A percentile compares a stretch with the other conserved stretches of the same genome.
Conservation (phyloP, 2,329 filamentous ascomycete genomes). For the Penicillium nordicum region DNA sequence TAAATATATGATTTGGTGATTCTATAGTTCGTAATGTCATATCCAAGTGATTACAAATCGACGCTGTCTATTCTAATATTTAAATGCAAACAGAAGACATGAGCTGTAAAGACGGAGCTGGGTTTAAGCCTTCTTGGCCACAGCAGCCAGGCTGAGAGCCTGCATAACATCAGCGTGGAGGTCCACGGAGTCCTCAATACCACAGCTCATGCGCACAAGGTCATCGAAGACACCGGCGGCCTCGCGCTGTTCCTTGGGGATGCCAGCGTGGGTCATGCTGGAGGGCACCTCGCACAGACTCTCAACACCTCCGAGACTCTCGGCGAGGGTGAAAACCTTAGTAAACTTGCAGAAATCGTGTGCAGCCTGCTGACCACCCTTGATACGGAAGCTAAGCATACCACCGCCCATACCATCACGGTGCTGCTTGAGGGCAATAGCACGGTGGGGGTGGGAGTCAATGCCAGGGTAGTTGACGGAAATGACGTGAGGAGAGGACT, state of each 20-base stretch:
- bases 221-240: constrained; percentile 93
- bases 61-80: constrained; percentile 6
- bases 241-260: constrained; percentile 85
- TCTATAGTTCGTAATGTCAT: constrained; percentile 7
- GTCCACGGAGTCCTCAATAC: constrained; percentile 86
- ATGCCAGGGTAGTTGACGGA: constrained; percentile 95
- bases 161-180: constrained; percentile 76
- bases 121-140: constrained; percentile 46
- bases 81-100: constrained; percentile 1
- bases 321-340: constrained; percentile 86
- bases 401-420: constrained; percentile 91
- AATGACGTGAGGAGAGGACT: constrained; percentile 75
- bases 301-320: constrained; percentile 90
- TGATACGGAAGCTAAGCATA: constrained; percentile 95
- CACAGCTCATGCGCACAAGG: constrained; percentile 87
- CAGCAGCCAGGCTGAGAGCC: constrained; percentile 71
- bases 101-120: constrained; percentile 14
- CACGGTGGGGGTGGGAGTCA: constrained; percentile 78
- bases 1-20: neutral
- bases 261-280: constrained; percentile 96
- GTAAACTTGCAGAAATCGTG: constrained; percentile 90
- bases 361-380: constrained; percentile 78
- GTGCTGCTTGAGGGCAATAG: constrained; percentile 85
- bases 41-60: neutral
- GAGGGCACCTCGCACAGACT: constrained; percentile 86